Conservation (phyloP, 768 basidiomycete genomes). For the Rhodocollybia butyracea region DNA sequence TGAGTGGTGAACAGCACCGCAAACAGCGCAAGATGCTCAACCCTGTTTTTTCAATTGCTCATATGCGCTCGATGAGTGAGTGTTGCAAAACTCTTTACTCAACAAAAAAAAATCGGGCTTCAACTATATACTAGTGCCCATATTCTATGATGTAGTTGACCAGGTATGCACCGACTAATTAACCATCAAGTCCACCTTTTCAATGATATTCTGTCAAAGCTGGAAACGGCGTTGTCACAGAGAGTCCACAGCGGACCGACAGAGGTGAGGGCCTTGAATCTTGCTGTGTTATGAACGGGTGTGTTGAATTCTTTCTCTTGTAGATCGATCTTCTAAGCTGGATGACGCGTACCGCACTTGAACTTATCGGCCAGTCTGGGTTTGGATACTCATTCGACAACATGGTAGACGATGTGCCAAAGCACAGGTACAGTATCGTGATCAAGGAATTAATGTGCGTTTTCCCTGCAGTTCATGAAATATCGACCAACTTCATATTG, state of each 20-base stretch:
- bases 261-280: no score
- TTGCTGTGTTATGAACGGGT: no score
- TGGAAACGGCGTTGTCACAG: no score
- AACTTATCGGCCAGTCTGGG: constrained; percentile 34
- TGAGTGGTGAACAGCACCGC: constrained; percentile 20
- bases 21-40: constrained; percentile 34
- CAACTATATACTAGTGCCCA: background rate
- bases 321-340: constrained; percentile 28
- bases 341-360: constrained; percentile 33
- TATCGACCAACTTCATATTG: no score
- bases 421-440: constrained; percentile 8
- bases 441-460: constrained; percentile 15
- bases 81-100: background rate
- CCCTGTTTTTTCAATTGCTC: constrained; percentile 29
- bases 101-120: no score
- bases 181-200: background rate
- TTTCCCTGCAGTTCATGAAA: no score
- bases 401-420: constrained; percentile 16
- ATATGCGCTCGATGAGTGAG: constrained; percentile 29
- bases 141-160: background rate
- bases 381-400: constrained; percentile 34
- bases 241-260: no score
- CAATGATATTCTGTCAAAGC: no score
- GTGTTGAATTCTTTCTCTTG: no score
- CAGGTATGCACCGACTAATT: constrained; percentile 7